Percentiles rank a stretch among this genome's conserved stretches.
These are phyloP conservation scores for Arabidopsis lyrata DNA, from an alignment of 441 rosid species.

Conservation along the genomic window DNA sequence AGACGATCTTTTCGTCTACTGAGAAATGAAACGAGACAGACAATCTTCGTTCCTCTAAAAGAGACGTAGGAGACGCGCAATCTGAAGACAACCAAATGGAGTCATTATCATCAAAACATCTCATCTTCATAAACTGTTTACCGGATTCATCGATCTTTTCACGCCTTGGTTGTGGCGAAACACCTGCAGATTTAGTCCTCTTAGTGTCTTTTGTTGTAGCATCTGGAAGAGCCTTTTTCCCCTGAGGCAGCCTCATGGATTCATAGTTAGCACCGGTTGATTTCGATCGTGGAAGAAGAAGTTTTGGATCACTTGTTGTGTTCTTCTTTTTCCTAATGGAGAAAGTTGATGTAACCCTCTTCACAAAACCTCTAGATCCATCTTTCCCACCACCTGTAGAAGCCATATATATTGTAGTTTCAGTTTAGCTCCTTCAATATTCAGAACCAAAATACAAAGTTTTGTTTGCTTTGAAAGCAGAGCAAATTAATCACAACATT, in stretches of 20 bases:
- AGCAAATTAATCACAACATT: slow-evolving; percentile 15
- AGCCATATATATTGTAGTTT: slow-evolving; percentile 36
- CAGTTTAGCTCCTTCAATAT: slow-evolving; percentile 9
- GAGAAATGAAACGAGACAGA: slow-evolving; percentile 49
- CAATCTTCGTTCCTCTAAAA: slow-evolving; percentile 51
- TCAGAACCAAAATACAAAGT: background rate
- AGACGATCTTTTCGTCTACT: slow-evolving; percentile 53
- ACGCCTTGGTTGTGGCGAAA: slow-evolving; percentile 19
- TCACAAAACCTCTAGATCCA: slow-evolving; percentile 43
- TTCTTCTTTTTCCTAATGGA: slow-evolving; percentile 42
- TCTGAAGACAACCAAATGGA: slow-evolving; percentile 67
- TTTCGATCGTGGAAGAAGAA: slow-evolving; percentile 41
- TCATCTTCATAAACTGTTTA: slow-evolving; percentile 40
- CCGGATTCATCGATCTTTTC: slow-evolving; percentile 41
- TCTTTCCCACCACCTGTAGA: slow-evolving; percentile 39
- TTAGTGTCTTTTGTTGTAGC: slow-evolving; percentile 10
- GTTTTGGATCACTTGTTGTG: slow-evolving; percentile 25
- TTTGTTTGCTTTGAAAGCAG: slow-evolving; percentile 12
- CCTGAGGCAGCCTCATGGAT: slow-evolving; percentile 32
- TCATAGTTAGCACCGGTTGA: slow-evolving; percentile 45
- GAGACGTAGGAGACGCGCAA: slow-evolving; percentile 49
- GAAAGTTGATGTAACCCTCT: slow-evolving; percentile 46
- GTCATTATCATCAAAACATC: slow-evolving; percentile 51
- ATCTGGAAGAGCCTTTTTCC: slow-evolving; percentile 35
- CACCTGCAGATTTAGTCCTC: slow-evolving; percentile 36